Conservation (phyloP, 106 monocot genomes). For the Cymbidium sinense region DNA sequence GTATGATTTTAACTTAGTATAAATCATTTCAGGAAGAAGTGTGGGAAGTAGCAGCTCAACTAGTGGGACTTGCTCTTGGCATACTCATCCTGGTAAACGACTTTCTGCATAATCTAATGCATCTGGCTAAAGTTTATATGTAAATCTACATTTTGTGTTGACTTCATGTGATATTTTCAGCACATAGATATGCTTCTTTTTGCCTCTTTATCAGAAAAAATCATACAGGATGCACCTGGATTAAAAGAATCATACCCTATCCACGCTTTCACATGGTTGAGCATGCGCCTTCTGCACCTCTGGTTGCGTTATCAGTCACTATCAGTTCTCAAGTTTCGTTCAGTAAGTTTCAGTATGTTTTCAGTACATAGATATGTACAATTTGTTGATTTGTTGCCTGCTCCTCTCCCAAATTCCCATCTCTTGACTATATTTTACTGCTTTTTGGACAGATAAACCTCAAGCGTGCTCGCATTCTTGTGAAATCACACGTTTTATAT, state of each 20-base stretch:
- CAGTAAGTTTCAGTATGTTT: constrained; percentile 51
- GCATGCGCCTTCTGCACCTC: constrained; percentile 65
- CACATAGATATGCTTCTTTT: not conserved
- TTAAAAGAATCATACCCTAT: constrained; percentile 49
- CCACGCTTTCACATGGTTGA: constrained; percentile 63
- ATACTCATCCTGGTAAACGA: constrained; percentile 65
- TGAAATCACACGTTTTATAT: constrained; percentile 62
- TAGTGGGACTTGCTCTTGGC: constrained; percentile 84
- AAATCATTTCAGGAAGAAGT: constrained; percentile 81
- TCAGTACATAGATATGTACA: no score
- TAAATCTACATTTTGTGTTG: not conserved
- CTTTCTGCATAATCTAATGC: not conserved
- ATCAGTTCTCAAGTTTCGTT: constrained; percentile 70
- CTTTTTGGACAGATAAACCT: constrained; percentile 64
- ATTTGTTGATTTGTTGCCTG: not conserved
- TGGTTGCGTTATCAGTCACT: constrained; percentile 87
- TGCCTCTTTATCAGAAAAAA: not conserved
- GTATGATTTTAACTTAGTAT: not conserved
- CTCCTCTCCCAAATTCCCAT: not conserved
- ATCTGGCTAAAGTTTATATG: constrained; percentile 2
- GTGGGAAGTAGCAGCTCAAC: constrained; percentile 92
- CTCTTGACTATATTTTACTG: not conserved
- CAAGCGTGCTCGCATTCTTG: constrained; percentile 85
- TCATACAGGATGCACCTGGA: constrained; percentile 57
- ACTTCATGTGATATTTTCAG: not conserved